Evolutionary conservation across 1,139 yeast species (phyloP), one percentile per base, ranked within the genome.

Genomic region (Scheffersomyces titani): DNA sequence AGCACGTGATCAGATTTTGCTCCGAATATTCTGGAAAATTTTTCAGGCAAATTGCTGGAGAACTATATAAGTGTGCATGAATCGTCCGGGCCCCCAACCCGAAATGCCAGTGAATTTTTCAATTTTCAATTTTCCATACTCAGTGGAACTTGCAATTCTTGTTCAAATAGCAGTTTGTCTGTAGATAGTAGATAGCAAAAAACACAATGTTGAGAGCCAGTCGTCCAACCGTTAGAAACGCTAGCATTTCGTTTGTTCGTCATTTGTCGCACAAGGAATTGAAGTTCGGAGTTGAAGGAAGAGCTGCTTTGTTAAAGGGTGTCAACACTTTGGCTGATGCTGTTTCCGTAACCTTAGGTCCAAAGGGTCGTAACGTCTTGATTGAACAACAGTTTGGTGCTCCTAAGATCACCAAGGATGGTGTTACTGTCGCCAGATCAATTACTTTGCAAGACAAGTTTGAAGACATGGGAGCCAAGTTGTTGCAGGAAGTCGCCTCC

Each of bases 391-490:
- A 92, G 63, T 94, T 92, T 64, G 99, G 99, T 60, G 85, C 97
- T 52, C 99, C 99, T 71, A 94, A 94, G 84, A 94, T 94, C 83
- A 94, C 99, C 79, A 94, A 94, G 83, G 99, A 94, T 76, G 99
- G 99, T 87, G 99, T 94, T 58, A 94, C 99, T 51, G 99, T 94
- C 61, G 99, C 99, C 65, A 87, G 85, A 72, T 87, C 97, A 60
- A 89, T 94, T 71, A 86, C 88, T 55, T 82, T 94, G 69, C 82
- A 92, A 75, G 97, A 94, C 81, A 92, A 92, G 79, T 94, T 93
- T 71, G 98, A 94, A 82, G 96, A 94, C 78, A 81, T 92, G 81
- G 99, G 99, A 63, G 99, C 99, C 63, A 91, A 91, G 78, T 85
- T 94, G 67, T 83, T 94, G 72, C 99, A 94, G 79, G 99, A 94